phyloP scores from a whole-genome alignment of 805 yeast species.

The Hanseniaspora opuntiae region DNA sequence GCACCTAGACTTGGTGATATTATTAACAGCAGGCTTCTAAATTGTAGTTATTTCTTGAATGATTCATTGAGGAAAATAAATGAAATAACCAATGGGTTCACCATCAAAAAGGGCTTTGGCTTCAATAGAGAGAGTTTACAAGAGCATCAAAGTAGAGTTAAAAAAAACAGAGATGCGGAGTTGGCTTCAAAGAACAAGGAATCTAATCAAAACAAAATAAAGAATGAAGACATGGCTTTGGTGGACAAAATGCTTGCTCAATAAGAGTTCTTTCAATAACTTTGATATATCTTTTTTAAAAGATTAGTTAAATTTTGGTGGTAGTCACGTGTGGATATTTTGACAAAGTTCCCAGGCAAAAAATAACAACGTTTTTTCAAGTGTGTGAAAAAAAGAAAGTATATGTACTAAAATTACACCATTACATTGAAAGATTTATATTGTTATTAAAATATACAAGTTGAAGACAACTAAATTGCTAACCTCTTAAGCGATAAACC shows the following conservation, averaged over 20 bases:
- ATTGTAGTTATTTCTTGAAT: conserved; percentile 32
- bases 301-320: too few relatives aligned
- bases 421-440: too few relatives aligned
- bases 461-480: too few relatives aligned
- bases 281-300: not conserved
- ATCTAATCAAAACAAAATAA: not conserved
- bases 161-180: not conserved
- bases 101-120: conserved; percentile 44
- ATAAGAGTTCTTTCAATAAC: not conserved
- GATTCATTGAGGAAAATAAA: conserved; percentile 37
- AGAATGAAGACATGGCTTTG: not conserved
- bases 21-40: conserved; percentile 53
- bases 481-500: too few relatives aligned
- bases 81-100: conserved; percentile 35
- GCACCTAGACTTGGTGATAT: conserved; percentile 68
- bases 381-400: too few relatives aligned
- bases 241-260: conserved; percentile 4
- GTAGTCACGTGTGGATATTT: too few relatives aligned
- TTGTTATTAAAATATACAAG: too few relatives aligned
- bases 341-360: not conserved
- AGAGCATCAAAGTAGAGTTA: conserved; percentile 1
- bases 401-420: too few relatives aligned
- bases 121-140: conserved; percentile 15
- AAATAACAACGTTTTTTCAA: too few relatives aligned
- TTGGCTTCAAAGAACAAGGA: not conserved